These are phyloP conservation scores for Fusarium neocosmosporiellum DNA, from an alignment of 2,329 filamentous ascomycete species.

Conservation along the genomic window DNA sequence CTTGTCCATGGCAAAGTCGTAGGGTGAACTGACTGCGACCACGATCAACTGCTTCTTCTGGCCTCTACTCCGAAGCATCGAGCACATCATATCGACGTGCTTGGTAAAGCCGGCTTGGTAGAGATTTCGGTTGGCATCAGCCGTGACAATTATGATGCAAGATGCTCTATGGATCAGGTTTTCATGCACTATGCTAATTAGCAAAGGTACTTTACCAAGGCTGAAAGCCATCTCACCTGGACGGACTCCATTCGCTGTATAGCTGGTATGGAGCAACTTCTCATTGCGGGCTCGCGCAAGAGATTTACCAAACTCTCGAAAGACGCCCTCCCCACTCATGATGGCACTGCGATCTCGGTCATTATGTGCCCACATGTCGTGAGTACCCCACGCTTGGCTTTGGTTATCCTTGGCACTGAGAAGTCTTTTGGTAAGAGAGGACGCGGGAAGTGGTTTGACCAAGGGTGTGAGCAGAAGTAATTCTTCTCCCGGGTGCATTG, in stretches of 20 bases:
- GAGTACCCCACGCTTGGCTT: conserved; percentile 51
- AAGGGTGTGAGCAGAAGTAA: conserved; percentile 89
- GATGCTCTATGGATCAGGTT: conserved; percentile 90
- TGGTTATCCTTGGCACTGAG: conserved; percentile 63
- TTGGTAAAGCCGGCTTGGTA: conserved; percentile 97
- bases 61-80: conserved; percentile 78
- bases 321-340: conserved; percentile 94
- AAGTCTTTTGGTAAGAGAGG: conserved; percentile 80
- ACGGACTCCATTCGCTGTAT: conserved; percentile 91
- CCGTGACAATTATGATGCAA: conserved; percentile 90
- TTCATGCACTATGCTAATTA: conserved; percentile 74
- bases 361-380: conserved; percentile 69
- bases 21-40: conserved; percentile 92
- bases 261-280: conserved; percentile 91
- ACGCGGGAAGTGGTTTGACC: conserved; percentile 92
- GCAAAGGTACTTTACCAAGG: not conserved
- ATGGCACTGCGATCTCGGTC: conserved; percentile 69
- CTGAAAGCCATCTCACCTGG: conserved; percentile 61
- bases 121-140: conserved; percentile 91
- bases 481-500: conserved; percentile 87
- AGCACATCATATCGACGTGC: conserved; percentile 95
- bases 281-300: conserved; percentile 88
- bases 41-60: conserved; percentile 92
- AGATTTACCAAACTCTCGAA: conserved; percentile 87
- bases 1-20: conserved; percentile 95